Conservation (phyloP, 1,139 yeast species). For the Geotrichum klebahnii region DNA sequence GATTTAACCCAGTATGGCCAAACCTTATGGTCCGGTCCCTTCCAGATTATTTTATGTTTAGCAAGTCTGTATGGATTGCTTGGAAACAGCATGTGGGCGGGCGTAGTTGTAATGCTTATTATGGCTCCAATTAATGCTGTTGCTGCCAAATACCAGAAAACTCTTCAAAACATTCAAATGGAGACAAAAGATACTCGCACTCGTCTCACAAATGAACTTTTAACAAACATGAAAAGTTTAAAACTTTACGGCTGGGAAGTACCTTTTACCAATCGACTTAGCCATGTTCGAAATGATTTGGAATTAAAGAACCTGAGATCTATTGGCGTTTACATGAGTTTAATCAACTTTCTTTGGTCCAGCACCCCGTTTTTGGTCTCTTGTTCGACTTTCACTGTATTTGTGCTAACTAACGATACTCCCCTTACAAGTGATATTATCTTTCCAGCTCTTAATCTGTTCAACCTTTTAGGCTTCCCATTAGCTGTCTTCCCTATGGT, state of each 20-base stretch:
- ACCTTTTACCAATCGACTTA: constrained; percentile 52
- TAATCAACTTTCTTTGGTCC: constrained; percentile 57
- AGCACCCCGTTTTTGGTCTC: constrained; percentile 64
- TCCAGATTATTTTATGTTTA: constrained; percentile 52
- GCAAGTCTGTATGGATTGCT: constrained; percentile 54
- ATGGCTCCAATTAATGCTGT: constrained; percentile 57
- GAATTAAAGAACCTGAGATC: constrained; percentile 71
- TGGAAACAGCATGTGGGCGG: constrained; percentile 61
- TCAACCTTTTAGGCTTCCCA: constrained; percentile 57
- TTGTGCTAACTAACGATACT: constrained; percentile 37
- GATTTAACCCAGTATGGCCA: constrained; percentile 51
- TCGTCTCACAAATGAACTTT: constrained; percentile 58
- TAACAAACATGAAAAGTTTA: constrained; percentile 61
- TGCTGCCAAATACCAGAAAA: constrained; percentile 48
- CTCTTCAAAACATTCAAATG: constrained; percentile 59
- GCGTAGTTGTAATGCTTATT: constrained; percentile 51
- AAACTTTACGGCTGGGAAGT: constrained; percentile 74
- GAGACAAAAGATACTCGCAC: constrained; percentile 59
- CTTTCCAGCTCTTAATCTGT: constrained; percentile 64
- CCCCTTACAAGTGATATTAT: constrained; percentile 69
- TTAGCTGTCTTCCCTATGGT: constrained; percentile 47
- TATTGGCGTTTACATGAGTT: constrained; percentile 42
- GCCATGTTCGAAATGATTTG: constrained; percentile 72
- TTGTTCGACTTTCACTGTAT: constrained; percentile 57
- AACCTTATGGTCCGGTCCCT: constrained; percentile 56